Base-by-base conservation (phyloP, 257 asterid genomes). In the Perilla frutescens region DNA sequence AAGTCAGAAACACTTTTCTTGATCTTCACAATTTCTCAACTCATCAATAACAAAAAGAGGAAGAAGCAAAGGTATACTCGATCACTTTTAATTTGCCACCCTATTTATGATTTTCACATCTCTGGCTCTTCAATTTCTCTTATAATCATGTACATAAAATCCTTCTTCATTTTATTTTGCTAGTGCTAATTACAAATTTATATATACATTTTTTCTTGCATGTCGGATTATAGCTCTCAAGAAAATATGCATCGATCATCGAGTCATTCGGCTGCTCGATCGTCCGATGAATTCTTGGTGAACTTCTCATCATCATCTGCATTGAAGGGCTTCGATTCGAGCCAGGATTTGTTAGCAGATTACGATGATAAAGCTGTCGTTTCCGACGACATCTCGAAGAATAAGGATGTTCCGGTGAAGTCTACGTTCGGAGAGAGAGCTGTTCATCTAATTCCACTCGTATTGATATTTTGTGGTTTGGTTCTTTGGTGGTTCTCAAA, bases 401-500 rank as follows among this genome's bases (percentile, higher is more conserved):
- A 11, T 6, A 65, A 85, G 77, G 84, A 80, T 50, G 63, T 2
- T 40, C 48, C 80, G 29, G 56, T 44, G 6, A 86, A 78, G 66
- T 13, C 62, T 32, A 10, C 71, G 0, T 6, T 77, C 0, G 86
- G 81, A 10, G 88, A 87, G 65, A 86, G 32, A 55, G 79, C 76
- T 14, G 83, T 87, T 73, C 96, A 87, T 74, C 62, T 87, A 2
- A 81, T 87, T 68, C 96, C 96, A 6, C 62, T 87, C 9, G 85
- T 84, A 8, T 80, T 89, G 84, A 9, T 78, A 43, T 3, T 77
- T 12, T 89, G 91, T 69, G 87, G 70, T 54, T 78, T 86, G 32
- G 49, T 87, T 53, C 93, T 89, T 31, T 89, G 93, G 93, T 79
- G 71, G 44, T 89, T 83, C 72, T 89, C 96, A 34, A 32, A 59